Evolutionary conservation across 495 filamentous ascomycete genomes (phyloP).

Genomic region (Trichoderma reesei): DNA sequence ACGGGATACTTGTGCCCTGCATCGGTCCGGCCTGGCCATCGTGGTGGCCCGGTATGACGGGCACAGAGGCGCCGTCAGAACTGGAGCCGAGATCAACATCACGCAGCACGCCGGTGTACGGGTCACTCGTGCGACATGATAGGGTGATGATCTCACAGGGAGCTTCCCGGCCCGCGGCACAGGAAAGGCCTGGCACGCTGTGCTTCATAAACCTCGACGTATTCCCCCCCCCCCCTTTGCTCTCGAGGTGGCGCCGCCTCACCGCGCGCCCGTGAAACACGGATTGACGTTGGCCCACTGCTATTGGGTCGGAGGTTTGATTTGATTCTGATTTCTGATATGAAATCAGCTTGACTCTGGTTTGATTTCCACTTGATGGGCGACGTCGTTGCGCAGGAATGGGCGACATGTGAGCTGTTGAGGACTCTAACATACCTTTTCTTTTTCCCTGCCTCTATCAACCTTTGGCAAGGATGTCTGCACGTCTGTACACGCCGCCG

Average conservation of each 20-base stretch:
- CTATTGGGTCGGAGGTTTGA: background rate
- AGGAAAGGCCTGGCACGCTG: background rate
- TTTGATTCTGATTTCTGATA: background rate
- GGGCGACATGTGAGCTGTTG: background rate
- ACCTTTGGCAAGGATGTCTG: background rate
- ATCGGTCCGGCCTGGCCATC: too few species aligned
- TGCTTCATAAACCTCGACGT: background rate
- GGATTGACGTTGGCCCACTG: background rate
- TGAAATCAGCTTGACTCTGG: background rate
- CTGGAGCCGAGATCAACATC: background rate
- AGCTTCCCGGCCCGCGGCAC: background rate
- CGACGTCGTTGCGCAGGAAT: background rate
- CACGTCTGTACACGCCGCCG: background rate
- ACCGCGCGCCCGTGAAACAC: background rate
- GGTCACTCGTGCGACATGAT: background rate
- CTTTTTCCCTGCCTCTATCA: background rate
- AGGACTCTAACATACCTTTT: background rate
- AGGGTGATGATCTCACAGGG: background rate
- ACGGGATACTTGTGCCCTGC: too few species aligned
- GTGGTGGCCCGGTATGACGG: too few species aligned
- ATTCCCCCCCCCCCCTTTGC: background rate
- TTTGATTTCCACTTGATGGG: background rate
- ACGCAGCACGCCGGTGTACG: background rate
- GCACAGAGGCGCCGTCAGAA: too few species aligned
- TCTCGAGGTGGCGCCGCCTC: background rate